Evolutionary conservation across 164 flowering plant species (phyloP), one percentile per base, ranked within the genome.

Genomic region (Annona squamosa): DNA sequence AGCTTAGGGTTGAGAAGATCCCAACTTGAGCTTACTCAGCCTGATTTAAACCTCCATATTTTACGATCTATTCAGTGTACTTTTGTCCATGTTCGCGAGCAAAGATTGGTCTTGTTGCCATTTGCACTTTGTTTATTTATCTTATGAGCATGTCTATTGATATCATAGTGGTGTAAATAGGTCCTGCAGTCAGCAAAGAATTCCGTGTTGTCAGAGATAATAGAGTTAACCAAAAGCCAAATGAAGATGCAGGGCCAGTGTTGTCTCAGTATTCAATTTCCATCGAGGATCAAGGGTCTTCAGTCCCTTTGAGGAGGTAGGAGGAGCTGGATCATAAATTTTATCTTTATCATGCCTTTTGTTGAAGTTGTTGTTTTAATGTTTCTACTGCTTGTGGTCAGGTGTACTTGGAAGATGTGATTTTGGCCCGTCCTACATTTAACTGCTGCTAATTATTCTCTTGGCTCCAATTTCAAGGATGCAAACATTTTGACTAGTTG

Each of bases 131-230:
- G 4, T 12, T 13, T 19, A 42, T 46, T 17, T 56, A 56, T 52
- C 43, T 43, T n/a, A 18, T 72, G 18, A 62, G 48, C 43, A 17
- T 5, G 47, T 41, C 5, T 2, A 67, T 69, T 77, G 69, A 52
- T 65, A 41, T 41, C 46, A 56, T 46, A 52, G 17, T 26, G 37
- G 61, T 69, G 72, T 72, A 70, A 63, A 78, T 78, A 74, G 79
- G 72, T 90, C 84, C 90, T 88, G 95, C 89, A 65, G 76, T 77
- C 19, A 86, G 79, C 80, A 79, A 82, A 77, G 91, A 91, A 82
- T 93, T 95, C 66, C 96, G 99, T 74, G 81, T 95, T 79, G 98
- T 95, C 75, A 85, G 90, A 74, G 99, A 95, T 83, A 95, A 95
- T 78, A 87, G 97, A 84, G 84, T 85, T 43, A 88, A 82, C 75